phyloP scores from a whole-genome alignment of 345 rosid species.

The Ailanthus altissimus region DNA sequence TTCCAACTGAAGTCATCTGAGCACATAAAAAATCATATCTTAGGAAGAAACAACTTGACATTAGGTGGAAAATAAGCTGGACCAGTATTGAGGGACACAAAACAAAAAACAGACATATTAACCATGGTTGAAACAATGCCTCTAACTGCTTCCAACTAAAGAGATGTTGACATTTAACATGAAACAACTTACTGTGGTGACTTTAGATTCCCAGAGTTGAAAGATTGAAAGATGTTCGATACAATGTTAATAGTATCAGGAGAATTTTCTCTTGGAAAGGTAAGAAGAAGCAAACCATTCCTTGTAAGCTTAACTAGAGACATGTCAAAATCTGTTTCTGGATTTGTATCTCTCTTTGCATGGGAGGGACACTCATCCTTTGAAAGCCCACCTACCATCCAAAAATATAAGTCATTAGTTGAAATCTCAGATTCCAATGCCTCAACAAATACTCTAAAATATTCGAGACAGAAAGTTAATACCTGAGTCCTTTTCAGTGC shows the following conservation, averaged over 20 bases:
- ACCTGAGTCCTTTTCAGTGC: conserved; percentile 44
- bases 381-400: conserved; percentile 35
- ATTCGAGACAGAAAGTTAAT: conserved; percentile 13
- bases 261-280: conserved; percentile 47
- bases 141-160: not conserved
- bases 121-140: not conserved
- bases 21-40: not conserved
- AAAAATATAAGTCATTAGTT: conserved; percentile 4
- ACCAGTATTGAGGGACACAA: not conserved
- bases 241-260: conserved; percentile 45
- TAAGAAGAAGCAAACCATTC: conserved; percentile 83
- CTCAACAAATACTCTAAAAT: conserved; percentile 4
- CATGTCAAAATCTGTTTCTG: conserved; percentile 44
- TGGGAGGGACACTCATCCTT: conserved; percentile 25
- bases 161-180: not conserved
- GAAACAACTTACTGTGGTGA: conserved; percentile 62
- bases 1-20: not conserved
- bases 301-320: conserved; percentile 84
- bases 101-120: not conserved
- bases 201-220: conserved; percentile 61
- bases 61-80: not conserved
- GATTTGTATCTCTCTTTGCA: conserved; percentile 30
- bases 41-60: too few relatives aligned
- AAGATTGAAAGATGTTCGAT: conserved; percentile 47
- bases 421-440: conserved; percentile 5